Base-by-base conservation (phyloP, 345 rosid species). In the Pugionium cornutum region DNA sequence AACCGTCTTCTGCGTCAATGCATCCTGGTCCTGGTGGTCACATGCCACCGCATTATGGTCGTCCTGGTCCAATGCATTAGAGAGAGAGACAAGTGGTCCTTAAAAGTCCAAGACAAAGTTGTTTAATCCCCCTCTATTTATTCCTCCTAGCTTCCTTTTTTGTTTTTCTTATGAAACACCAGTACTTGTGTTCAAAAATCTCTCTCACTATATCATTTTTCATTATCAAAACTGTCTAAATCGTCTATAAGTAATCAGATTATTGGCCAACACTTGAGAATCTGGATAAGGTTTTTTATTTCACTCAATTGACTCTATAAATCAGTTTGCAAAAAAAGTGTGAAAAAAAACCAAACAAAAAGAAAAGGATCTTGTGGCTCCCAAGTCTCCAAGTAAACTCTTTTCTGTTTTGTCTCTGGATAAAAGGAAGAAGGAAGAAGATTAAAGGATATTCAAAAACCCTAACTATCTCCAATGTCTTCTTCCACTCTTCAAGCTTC, bases 401-500 rank as follows among this genome's bases (percentile, higher is more conserved):
- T 64, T n/a, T 18, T 36, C 36, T 70, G 37, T 41, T 48, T 32
- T 2, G 30, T 53, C 43, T 54, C 67, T 54, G 46, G 37, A 37
- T 37, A 44, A 37, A 44, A 45, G 51, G 28, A n/a, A 30, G 56
- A 30, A 37, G 26, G 28, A 43, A 25, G 54, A 48, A 28, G 66
- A 43, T 25, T 44, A 64, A 70, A 75, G 51, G n/a, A 5, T 44
- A 30, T 41, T 54, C 56, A 41, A 53, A 83, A 83, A 75, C 86
- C 88, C 87, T 78, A 74, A 69, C 43, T 46, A 9, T 47, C 59
- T 48, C 11, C 62, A 61, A 88, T 88, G 92, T 68, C 85, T 66
- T 58, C 76, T 45, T 59, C 77, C 1, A 70, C 86, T 56, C 87
- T 84, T 42, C 94, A 88, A 82, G 91, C 94, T 64, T 82, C 87